A percentile compares a stretch with the other conserved stretches of the same genome.
phyloP scores from a whole-genome alignment of 2,329 filamentous ascomycete genomes.

The Exophiala sp. region DNA sequence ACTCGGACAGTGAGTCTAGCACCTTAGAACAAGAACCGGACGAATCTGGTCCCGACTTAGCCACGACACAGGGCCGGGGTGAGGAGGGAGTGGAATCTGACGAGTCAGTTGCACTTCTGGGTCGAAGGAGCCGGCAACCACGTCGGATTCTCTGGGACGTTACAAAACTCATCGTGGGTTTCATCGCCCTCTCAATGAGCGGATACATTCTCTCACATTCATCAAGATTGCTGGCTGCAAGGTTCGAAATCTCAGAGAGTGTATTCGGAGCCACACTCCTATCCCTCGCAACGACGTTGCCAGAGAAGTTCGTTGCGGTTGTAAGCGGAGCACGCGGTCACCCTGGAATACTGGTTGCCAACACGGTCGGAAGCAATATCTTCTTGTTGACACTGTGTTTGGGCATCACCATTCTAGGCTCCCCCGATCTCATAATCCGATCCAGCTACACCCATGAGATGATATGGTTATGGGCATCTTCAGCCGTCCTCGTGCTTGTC shows the following conservation, averaged over 20 bases:
- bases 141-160: constrained; percentile 39
- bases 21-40: constrained; percentile 14
- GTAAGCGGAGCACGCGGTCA: constrained; percentile 48
- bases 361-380: constrained; percentile 54
- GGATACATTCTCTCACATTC: constrained; percentile 50
- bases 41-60: neutral
- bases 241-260: constrained; percentile 43
- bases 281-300: constrained; percentile 52
- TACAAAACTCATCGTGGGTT: constrained; percentile 42
- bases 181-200: constrained; percentile 45
- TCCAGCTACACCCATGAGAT: constrained; percentile 9
- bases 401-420: constrained; percentile 26
- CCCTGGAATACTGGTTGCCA: constrained; percentile 50
- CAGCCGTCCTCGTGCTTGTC: constrained; percentile 5
- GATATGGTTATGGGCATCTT: constrained; percentile 3
- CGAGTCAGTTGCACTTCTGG: neutral
- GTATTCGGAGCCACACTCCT: constrained; percentile 49
- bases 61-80: neutral
- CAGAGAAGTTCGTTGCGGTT: constrained; percentile 52
- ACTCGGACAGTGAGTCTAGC: constrained; percentile 23
- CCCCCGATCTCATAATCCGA: neutral
- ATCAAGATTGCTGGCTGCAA: constrained; percentile 40
- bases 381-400: constrained; percentile 53
- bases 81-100: neutral
- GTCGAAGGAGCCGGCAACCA: constrained; percentile 15